Base-by-base conservation (phyloP, 345 rosid genomes). In the Pugionium cornutum region DNA sequence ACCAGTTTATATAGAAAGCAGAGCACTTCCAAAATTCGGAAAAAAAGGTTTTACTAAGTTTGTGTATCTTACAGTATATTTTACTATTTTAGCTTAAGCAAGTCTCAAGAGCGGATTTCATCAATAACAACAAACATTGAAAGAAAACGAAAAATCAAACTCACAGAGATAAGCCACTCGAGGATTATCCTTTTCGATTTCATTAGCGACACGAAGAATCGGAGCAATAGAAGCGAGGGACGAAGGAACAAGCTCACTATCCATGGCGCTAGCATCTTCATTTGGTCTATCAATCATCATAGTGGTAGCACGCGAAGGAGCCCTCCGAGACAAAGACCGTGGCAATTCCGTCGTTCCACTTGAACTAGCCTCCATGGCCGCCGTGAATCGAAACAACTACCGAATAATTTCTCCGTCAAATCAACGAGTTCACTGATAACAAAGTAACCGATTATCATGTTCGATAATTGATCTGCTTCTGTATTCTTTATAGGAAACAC, bases 201-300 rank as follows among this genome's bases (percentile, higher is more conserved):
- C 99, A 66, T 91, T 95, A 51, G 99, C 99, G 2, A 89, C 99
- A 7, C 99, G 95, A 48, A 95, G 97, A 78, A 89, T 82, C 0
- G 92, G 95, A 56, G 77, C 88, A 58, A 88, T 78, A 34, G 53
- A 41, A 28, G 87, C 84, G 6, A 94, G 63, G 44, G 97, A 87
- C 1, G 99, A 91, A 9, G 96, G 99, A 42, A 91, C 95, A 26
- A 88, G 80, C 76, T 95, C 96, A 58, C 97, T 95, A 67, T 95
- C 99, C 40, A 83, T 70, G 6, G 76, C 72, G 1, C 82, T 26
- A 36, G 42, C 40, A 45, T 87, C 96, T 32, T 84, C 89, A n/a
- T 81, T 72, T 28, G 78, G 83, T 11, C 78, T 31, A 30, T 87
- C 86, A 47, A 77, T 67, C 81, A 78, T 45, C 89, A 73, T 81